These are phyloP conservation scores for Lactarius akahatsu DNA, from an alignment of 768 basidiomycete genomes.

Conservation along the genomic window DNA sequence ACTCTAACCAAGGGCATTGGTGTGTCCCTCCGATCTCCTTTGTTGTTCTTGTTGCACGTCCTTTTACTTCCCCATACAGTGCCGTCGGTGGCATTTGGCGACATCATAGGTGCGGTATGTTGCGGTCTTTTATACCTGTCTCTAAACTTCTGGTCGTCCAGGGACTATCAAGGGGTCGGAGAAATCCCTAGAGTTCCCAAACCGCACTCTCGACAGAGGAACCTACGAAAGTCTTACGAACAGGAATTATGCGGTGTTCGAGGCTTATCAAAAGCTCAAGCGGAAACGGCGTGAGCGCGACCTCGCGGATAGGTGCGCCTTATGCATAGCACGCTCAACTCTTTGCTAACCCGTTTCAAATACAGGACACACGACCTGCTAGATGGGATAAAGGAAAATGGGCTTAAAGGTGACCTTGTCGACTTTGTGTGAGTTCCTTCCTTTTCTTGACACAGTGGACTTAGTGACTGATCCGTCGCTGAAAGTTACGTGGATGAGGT, in stretches of 20 bases:
- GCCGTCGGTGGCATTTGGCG: slow-evolving; percentile 59
- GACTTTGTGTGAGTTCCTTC: slow-evolving; percentile 49
- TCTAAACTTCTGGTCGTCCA: slow-evolving; percentile 9
- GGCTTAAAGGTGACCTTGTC: slow-evolving; percentile 44
- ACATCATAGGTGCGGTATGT: slow-evolving; percentile 52
- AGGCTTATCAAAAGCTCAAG: slow-evolving; percentile 50
- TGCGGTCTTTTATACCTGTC: neutral
- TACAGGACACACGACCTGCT: slow-evolving; percentile 54
- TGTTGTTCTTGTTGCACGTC: neutral
- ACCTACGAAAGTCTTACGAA: slow-evolving; percentile 7
- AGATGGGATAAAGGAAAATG: slow-evolving; percentile 34
- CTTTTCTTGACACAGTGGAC: neutral
- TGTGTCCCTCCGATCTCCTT: slow-evolving; percentile 32
- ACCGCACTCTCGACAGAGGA: slow-evolving; percentile 18
- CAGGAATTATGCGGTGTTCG: slow-evolving; percentile 42
- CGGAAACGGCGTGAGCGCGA: slow-evolving; percentile 46
- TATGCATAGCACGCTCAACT: neutral
- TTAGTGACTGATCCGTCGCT: neutral
- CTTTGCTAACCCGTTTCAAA: slow-evolving; percentile 4
- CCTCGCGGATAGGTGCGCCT: slow-evolving; percentile 54
- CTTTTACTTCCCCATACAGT: slow-evolving; percentile 39
- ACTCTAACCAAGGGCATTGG: slow-evolving; percentile 52
- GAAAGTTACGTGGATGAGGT: slow-evolving; percentile 70
- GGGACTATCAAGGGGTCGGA: slow-evolving; percentile 74
- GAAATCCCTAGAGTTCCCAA: slow-evolving; percentile 37